These are phyloP conservation scores for Sphagnum fallax DNA, from an alignment of 228 moss, liverwort and hornwort genomes.

Conservation along the genomic window DNA sequence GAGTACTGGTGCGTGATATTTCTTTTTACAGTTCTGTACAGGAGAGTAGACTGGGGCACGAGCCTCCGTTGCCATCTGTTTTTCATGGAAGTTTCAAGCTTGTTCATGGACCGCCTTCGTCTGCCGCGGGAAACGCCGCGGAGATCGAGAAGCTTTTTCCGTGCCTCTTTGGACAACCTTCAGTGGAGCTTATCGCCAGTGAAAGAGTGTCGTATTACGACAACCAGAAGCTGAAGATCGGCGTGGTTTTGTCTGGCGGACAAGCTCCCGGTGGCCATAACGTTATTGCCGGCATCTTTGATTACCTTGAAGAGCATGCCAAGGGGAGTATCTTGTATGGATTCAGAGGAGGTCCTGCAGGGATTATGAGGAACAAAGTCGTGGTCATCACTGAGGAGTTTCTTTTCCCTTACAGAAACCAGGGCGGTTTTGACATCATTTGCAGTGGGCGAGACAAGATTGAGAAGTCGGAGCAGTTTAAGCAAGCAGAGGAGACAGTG, in stretches of 20 bases:
- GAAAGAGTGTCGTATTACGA: constrained; percentile 14
- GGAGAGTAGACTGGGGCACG: constrained; percentile 34
- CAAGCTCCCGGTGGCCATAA: constrained; percentile 70
- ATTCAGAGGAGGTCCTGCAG: constrained; percentile 77
- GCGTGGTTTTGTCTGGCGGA: constrained; percentile 74
- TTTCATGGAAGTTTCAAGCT: constrained; percentile 47
- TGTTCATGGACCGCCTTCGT: constrained; percentile 35
- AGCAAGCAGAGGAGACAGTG: constrained; percentile 72
- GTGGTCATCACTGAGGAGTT: constrained; percentile 72
- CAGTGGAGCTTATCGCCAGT: constrained; percentile 40
- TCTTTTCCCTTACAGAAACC: constrained; percentile 72
- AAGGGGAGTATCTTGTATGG: constrained; percentile 63
- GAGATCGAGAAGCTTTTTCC: constrained; percentile 65
- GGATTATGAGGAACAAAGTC: constrained; percentile 74
- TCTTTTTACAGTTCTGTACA: constrained; percentile 72
- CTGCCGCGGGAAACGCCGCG: constrained; percentile 55
- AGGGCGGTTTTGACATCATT: constrained; percentile 93
- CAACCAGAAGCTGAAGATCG: constrained; percentile 48
- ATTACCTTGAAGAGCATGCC: constrained; percentile 66
- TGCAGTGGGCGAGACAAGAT: constrained; percentile 94
- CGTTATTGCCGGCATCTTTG: constrained; percentile 82
- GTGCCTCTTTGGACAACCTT: constrained; percentile 60
- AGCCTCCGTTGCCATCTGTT: constrained; percentile 41
- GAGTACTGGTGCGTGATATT: constrained; percentile 27
- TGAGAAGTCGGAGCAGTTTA: constrained; percentile 85